phyloP scores from a whole-genome alignment of 768 basidiomycete genomes.

The Suillus ampliporus region DNA sequence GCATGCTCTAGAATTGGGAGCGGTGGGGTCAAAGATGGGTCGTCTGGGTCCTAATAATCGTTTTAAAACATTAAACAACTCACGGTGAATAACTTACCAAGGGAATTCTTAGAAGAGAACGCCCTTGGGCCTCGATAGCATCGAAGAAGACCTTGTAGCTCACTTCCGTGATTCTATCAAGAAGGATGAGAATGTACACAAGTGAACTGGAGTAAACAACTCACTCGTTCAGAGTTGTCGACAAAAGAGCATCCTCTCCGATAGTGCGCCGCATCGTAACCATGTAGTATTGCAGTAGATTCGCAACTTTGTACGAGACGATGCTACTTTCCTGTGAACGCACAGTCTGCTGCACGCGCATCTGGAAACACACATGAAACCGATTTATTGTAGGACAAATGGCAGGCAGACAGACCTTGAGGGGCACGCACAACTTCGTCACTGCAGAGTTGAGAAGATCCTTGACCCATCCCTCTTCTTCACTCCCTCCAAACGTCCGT shows the following conservation, averaged over 20 bases:
- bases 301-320: slow-evolving; percentile 90
- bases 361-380: slow-evolving; percentile 43
- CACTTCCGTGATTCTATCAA: slow-evolving; percentile 72
- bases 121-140: slow-evolving; percentile 84
- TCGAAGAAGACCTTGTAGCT: slow-evolving; percentile 89
- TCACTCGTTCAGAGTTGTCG: slow-evolving; percentile 80
- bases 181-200: not conserved
- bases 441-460: slow-evolving; percentile 84
- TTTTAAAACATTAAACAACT: not conserved
- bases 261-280: slow-evolving; percentile 93
- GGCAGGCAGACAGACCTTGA: slow-evolving; percentile 61
- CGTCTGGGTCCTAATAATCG: slow-evolving; percentile 61
- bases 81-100: slow-evolving; percentile 47
- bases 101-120: slow-evolving; percentile 58
- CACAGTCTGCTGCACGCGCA: slow-evolving; percentile 92
- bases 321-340: slow-evolving; percentile 94
- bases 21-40: slow-evolving; percentile 75
- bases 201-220: slow-evolving; percentile 25
- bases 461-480: slow-evolving; percentile 80
- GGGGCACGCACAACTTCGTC: slow-evolving; percentile 84
- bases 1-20: slow-evolving; percentile 80
- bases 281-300: slow-evolving; percentile 93
- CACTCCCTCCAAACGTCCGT: slow-evolving; percentile 55
- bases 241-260: slow-evolving; percentile 81
- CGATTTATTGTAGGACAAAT: not conserved